Conservation (phyloP, 2,329 filamentous ascomycete species). For the Periconia sp. region DNA sequence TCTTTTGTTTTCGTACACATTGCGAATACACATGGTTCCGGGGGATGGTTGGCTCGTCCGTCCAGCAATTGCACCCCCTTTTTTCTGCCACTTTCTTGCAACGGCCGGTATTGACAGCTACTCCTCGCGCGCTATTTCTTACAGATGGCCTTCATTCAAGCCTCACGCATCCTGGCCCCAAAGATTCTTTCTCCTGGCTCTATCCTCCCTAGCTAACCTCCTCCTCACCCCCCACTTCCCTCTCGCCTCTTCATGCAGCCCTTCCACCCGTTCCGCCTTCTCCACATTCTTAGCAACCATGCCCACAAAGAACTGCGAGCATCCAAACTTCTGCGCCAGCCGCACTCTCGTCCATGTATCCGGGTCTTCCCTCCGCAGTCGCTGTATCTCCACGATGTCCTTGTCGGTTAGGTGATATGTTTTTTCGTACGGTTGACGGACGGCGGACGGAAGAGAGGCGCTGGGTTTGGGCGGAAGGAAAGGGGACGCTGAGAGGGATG, state of each 20-base stretch:
- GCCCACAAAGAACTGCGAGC: constrained; percentile 67
- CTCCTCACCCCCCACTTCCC: constrained; percentile 66
- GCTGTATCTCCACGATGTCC: constrained; percentile 66
- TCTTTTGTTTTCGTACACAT: too few species aligned
- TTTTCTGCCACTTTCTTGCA: too few species aligned
- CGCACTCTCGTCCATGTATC: constrained; percentile 64
- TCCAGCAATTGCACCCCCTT: too few species aligned
- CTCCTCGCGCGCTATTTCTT: too few species aligned
- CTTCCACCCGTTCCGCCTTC: constrained; percentile 51
- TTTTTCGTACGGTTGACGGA: constrained; percentile 60
- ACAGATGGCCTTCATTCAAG: too few species aligned
- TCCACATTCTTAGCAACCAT: constrained; percentile 59
- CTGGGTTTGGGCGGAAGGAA: constrained; percentile 30
- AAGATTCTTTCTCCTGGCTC: constrained; percentile 62
- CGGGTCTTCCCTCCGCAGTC: constrained; percentile 61
- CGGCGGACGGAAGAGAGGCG: constrained; percentile 53
- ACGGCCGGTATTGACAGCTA: too few species aligned
- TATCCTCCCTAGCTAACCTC: constrained; percentile 66
- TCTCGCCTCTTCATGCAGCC: constrained; percentile 61
- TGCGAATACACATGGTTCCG: too few species aligned
- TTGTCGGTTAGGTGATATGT: constrained; percentile 65
- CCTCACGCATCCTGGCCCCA: constrained; percentile 65
- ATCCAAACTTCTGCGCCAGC: constrained; percentile 68
- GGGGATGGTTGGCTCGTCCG: too few species aligned
- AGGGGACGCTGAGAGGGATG: constrained; percentile 27